A percentile compares a stretch with the other conserved stretches of the same genome.
Conservation (phyloP, 768 basidiomycete species). For the Mycena maculata region DNA sequence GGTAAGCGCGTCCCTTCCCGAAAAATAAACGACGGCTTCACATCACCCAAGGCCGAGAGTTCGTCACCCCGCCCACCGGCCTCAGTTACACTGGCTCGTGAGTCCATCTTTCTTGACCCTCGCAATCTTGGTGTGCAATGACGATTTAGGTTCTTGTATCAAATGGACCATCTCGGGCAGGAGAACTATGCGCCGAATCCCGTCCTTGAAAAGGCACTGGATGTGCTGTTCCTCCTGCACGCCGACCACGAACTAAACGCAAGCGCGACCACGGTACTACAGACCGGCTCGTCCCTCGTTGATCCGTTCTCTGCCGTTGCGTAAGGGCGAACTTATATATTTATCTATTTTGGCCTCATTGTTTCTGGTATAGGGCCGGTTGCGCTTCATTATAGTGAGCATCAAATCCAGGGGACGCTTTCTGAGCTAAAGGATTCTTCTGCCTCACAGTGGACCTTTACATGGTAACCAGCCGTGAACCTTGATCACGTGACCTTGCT, state of each 20-base stretch:
- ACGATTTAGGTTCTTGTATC: conserved; percentile 79
- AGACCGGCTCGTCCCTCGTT: conserved; percentile 89
- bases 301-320: conserved; percentile 92
- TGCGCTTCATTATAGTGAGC: conserved; percentile 89
- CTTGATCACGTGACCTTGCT: conserved; percentile 14
- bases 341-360: conserved; percentile 10
- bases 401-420: neutral
- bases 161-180: conserved; percentile 86
- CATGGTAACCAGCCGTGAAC: conserved; percentile 61
- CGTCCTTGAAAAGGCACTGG: conserved; percentile 87
- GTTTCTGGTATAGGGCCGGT: conserved; percentile 65
- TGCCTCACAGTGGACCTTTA: conserved; percentile 66
- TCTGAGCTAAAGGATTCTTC: neutral
- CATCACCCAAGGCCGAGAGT: conserved; percentile 77
- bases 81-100: conserved; percentile 88
- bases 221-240: conserved; percentile 88
- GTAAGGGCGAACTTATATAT: conserved; percentile 54
- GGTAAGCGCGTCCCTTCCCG: neutral
- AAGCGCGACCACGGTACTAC: conserved; percentile 85
- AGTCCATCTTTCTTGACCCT: conserved; percentile 38
- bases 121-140: conserved; percentile 2
- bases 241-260: conserved; percentile 95
- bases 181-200: conserved; percentile 84
- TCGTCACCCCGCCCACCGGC: conserved; percentile 85
- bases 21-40: neutral